Conservation (phyloP, 192 early-diverging fungal genomes). For the Mortierella antarctica region DNA sequence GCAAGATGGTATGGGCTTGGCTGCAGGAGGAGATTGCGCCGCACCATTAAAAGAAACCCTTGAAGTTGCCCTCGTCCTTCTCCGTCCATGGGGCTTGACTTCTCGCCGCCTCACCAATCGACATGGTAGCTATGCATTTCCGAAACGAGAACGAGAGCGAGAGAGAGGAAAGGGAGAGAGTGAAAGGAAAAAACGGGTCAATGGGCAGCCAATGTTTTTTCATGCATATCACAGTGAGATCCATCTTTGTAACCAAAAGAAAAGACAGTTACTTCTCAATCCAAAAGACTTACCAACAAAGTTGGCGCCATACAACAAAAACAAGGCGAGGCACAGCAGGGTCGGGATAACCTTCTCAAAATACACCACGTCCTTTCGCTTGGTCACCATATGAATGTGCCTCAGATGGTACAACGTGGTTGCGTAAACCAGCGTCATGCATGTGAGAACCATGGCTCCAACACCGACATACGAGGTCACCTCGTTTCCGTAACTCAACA, state of each 20-base stretch:
- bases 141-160: neutral
- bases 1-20: neutral
- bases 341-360: conserved; percentile 16
- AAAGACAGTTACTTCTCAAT: neutral
- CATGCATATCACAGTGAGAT: too few relatives aligned
- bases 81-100: conserved; percentile 17
- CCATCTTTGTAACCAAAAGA: neutral
- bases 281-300: conserved; percentile 31
- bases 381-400: conserved; percentile 37
- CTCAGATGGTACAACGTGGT: conserved; percentile 39
- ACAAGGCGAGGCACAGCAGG: conserved; percentile 16
- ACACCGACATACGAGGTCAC: conserved; percentile 26
- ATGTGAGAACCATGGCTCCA: conserved; percentile 17
- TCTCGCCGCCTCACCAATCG: conserved; percentile 15
- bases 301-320: conserved; percentile 19
- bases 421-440: conserved; percentile 27
- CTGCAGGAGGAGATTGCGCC: neutral
- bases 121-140: conserved; percentile 18
- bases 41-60: neutral
- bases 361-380: conserved; percentile 34
- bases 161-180: neutral
- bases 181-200: neutral
- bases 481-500: conserved; percentile 35
- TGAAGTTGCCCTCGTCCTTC: neutral
- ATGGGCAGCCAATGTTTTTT: neutral